phyloP scores from a whole-genome alignment of 1,139 yeast genomes.

The Komagataea norvegica region DNA sequence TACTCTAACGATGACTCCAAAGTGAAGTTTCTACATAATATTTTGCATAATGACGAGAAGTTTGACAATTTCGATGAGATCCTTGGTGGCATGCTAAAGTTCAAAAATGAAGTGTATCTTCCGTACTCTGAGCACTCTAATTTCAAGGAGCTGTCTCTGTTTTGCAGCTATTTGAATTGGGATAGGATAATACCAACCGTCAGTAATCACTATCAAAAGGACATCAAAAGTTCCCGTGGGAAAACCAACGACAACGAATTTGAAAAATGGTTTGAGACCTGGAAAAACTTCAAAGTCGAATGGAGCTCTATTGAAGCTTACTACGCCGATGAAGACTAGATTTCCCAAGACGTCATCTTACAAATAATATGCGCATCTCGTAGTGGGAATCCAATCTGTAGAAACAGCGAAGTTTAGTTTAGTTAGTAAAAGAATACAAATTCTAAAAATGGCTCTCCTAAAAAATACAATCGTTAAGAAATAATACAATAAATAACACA shows the following conservation, averaged over 20 bases:
- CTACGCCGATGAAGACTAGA: conserved; percentile 5
- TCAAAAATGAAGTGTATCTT: conserved; percentile 29
- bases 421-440: too few species aligned
- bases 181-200: conserved; percentile 76
- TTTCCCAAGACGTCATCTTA: neutral
- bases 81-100: conserved; percentile 11
- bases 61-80: conserved; percentile 8
- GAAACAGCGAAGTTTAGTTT: too few species aligned
- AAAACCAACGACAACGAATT: conserved; percentile 5
- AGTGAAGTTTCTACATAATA: conserved; percentile 1
- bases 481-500: too few species aligned
- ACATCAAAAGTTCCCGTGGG: neutral
- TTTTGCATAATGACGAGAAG: conserved; percentile 6
- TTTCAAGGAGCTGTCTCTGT: conserved; percentile 67
- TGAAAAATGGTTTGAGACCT: conserved; percentile 39
- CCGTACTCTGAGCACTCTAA: conserved; percentile 97
- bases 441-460: too few species aligned
- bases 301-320: conserved; percentile 1
- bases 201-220: conserved; percentile 40
- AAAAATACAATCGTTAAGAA: too few species aligned
- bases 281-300: conserved; percentile 32
- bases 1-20: neutral
- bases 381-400: too few species aligned
- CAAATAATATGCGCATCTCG: too few species aligned
- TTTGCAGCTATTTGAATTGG: conserved; percentile 49